Base-by-base conservation (phyloP, 768 basidiomycete species). In the Naganishia vaughanmartiniae region DNA sequence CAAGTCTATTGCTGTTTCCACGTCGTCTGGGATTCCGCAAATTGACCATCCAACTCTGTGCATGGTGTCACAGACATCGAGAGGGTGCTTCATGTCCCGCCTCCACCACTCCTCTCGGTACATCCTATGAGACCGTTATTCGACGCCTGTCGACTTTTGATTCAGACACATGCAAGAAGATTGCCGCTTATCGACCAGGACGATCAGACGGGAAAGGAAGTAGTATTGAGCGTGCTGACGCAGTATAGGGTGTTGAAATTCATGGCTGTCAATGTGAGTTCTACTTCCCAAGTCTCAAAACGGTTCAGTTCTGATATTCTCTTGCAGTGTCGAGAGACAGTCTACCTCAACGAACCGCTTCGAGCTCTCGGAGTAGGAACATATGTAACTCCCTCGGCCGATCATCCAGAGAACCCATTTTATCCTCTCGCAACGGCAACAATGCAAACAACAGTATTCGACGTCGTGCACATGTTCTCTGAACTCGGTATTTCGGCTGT, bases 231-330 rank as follows among this genome's bases (percentile, higher is more conserved):
- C 28, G 94, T 98, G 5, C 84, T 99, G 69, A 99, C 96, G 0
- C 96, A 98, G 81, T 99, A 99, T 77, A 88, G 96, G 42, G 89
- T 98, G 19, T 89, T 99, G 83, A 98, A 98, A 82, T 98, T 97
- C 81, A 94, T 99, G 71, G 88, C 96, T 39, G 94, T 95, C 78
- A 99, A 98, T 82, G 95, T 95, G 76, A 68, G 60, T 87, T 83
- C 26, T 19, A 15, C 33, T 21, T 36, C 2, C 26, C 48, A n/a
- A 39, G 54, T 67, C 51, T n/a, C 24, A 14, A 33, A 33, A 30
- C 39, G n/a, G 2, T 24, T 68, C 54, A 39, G 34, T 65, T 51
- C 65, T 54, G 4, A 56, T 30, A 57, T 39, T 19, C 36, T 33
- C 28, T 24, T 24, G 14, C 63, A 97, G 94, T 96, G 94, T 81